These are phyloP conservation scores for Trypanosoma mega DNA, from an alignment of 208 protist genomes.

Conservation along the genomic window DNA sequence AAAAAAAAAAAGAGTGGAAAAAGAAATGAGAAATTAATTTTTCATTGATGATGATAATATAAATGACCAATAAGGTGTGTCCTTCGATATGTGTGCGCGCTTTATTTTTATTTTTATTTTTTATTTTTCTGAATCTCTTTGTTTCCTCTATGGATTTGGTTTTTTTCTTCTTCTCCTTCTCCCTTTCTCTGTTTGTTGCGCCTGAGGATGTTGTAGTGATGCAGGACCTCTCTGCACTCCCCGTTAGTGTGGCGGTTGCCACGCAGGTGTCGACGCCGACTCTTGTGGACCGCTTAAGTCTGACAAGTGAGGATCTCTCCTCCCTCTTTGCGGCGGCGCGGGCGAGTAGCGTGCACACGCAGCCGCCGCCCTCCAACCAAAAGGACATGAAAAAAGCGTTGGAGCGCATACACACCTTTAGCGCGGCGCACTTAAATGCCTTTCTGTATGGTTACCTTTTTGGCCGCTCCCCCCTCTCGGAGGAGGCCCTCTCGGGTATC, in stretches of 20 bases:
- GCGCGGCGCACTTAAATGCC: constrained; percentile 61
- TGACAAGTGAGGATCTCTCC: constrained; percentile 48
- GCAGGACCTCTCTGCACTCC: constrained; percentile 15
- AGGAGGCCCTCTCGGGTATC: constrained; percentile 49
- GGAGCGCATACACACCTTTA: constrained; percentile 48
- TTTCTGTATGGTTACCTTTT: constrained; percentile 82
- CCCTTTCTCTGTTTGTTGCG: background rate
- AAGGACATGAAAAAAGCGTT: constrained; percentile 73
- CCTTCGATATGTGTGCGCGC: background rate
- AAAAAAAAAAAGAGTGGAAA: constrained; percentile 5
- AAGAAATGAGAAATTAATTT: constrained; percentile 1
- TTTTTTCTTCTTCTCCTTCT: constrained; percentile 12
- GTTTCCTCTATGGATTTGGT: constrained; percentile 3
- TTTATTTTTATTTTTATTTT: background rate
- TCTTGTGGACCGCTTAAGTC: constrained; percentile 14
- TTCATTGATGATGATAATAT: background rate
- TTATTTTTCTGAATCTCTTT: constrained; percentile 8
- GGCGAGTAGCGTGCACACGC: constrained; percentile 64
- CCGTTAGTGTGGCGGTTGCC: constrained; percentile 19
- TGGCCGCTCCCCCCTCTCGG: constrained; percentile 45
- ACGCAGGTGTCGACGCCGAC: constrained; percentile 14
- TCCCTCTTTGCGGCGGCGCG: constrained; percentile 63
- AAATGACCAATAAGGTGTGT: background rate
- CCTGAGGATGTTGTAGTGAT: background rate
- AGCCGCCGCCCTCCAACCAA: constrained; percentile 42